Conservation (phyloP, 352 stramenopile genomes). For the Globisporangium camurandrum region DNA sequence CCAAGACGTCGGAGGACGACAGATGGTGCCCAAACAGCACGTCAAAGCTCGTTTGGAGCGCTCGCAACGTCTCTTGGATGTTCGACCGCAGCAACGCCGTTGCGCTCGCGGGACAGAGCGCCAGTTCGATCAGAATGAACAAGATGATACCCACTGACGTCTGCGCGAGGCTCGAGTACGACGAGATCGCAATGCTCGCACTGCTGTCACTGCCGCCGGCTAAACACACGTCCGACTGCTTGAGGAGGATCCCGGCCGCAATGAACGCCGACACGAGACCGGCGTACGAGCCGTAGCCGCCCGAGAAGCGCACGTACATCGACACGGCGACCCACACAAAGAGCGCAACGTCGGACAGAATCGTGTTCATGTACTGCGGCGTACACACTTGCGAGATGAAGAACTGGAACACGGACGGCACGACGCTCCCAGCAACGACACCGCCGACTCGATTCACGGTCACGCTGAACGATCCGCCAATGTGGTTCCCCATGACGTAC, state of each 20-base stretch:
- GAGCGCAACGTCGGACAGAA: constrained; percentile 43
- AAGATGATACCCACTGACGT: constrained; percentile 73
- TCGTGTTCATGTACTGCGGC: constrained; percentile 25
- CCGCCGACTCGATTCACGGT: constrained; percentile 65
- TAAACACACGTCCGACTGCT: constrained; percentile 52
- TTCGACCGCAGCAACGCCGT: constrained; percentile 55
- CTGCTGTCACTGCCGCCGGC: constrained; percentile 28
- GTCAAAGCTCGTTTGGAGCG: constrained; percentile 56
- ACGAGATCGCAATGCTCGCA: constrained; percentile 49
- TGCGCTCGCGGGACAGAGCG: constrained; percentile 62
- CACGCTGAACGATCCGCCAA: constrained; percentile 48
- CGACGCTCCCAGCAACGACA: constrained; percentile 73
- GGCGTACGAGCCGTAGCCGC: constrained; percentile 51
- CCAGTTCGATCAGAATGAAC: constrained; percentile 67
- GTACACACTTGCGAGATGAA: constrained; percentile 70
- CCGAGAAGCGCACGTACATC: constrained; percentile 59
- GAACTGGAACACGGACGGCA: constrained; percentile 81
- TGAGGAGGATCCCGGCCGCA: constrained; percentile 48
- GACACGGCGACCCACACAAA: constrained; percentile 69
- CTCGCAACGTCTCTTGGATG: constrained; percentile 63
- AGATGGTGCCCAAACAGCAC: constrained; percentile 69
- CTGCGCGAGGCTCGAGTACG: constrained; percentile 71
- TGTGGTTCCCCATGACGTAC: constrained; percentile 46
- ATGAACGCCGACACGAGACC: constrained; percentile 74
- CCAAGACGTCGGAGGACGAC: constrained; percentile 38